Evolutionary conservation across 345 rosid species (phyloP).

Genomic region (Sisymbrium irio): DNA sequence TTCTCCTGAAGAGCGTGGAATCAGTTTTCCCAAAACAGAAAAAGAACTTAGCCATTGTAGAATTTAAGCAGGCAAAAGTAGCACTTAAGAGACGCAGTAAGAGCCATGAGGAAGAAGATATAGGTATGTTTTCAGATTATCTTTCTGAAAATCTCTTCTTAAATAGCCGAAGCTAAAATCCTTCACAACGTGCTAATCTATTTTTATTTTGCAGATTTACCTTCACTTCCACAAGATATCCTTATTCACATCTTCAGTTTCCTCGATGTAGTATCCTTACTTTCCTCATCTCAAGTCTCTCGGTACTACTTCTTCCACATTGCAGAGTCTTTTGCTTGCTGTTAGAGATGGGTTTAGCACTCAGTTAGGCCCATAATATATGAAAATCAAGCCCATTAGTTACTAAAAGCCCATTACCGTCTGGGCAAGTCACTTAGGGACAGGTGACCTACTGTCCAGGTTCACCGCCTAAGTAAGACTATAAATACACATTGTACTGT

Average conservation of each 20-base stretch:
- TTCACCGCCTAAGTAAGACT: too few relatives aligned
- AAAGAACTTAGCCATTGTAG: conserved; percentile 59
- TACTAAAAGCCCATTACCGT: too few relatives aligned
- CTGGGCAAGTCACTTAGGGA: too few relatives aligned
- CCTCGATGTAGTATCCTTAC: conserved; percentile 61
- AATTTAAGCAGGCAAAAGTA: conserved; percentile 77
- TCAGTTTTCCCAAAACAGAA: conserved; percentile 77
- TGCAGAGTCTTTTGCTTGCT: not conserved
- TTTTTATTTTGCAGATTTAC: conserved; percentile 45
- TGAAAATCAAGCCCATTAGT: too few relatives aligned
- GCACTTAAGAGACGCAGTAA: conserved; percentile 59
- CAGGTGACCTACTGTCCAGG: too few relatives aligned
- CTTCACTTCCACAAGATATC: conserved; percentile 70
- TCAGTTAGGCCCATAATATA: too few relatives aligned
- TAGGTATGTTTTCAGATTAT: conserved; percentile 33
- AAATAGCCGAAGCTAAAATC: not conserved
- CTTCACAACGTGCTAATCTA: not conserved
- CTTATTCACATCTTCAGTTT: conserved; percentile 60
- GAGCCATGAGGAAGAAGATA: conserved; percentile 41
- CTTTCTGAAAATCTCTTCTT: not conserved
- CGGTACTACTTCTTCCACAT: conserved; percentile 42
- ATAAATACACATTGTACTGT: too few relatives aligned
- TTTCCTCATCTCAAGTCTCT: conserved; percentile 56
- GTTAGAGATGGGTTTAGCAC: too few relatives aligned
- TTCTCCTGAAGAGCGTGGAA: conserved; percentile 65